Evolutionary conservation across 2,329 filamentous ascomycete species (phyloP), one percentile per base, ranked within the genome.

Genomic region (Arthrobotrys iridis): DNA sequence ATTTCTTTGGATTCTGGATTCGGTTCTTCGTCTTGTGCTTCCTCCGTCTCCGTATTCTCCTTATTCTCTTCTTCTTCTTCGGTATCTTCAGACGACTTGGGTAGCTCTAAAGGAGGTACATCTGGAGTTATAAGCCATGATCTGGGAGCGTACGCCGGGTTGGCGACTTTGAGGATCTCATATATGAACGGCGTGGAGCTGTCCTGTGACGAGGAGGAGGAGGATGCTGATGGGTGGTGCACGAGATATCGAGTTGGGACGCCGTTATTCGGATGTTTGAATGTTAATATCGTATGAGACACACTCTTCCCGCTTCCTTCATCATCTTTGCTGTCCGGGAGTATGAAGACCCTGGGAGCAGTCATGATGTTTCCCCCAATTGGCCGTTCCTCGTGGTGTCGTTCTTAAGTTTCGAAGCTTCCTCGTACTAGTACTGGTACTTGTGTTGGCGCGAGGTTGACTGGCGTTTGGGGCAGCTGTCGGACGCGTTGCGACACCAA

Each of bases 101-200:
- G 71, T 1, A 45, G 11, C 22, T 46, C 20, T 5, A 64, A 33
- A 4, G 57, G 71, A 20, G 71, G 63, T 4, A 62, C 3, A 15
- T 75, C 71, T 26, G 72, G 71, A 18, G 77, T 59, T 2, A 91
- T 83, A 28, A 91, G 82, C 88, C 88, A 91, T 79, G 88, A 90
- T 62, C 86, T 84, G 1, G 88, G 88, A 0, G 82, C 83, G 3
- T 84, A 82, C 63, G 84, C 86, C 7, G 87, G 85, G 0, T 85
- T 84, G 1, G 85, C 81, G 76, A 90, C 84, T 78, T 83, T 86
- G 35, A 85, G 90, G 80, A 91, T 89, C 79, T 91, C 89, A 83
- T 88, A 89, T 74, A 90, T 85, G 66, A 75, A 75, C 6, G 71
- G 63, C 41, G 26, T 18, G 7, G 58, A 48, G 20, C 8, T 46